These are phyloP conservation scores for Leucocoprinus leucothites DNA, from an alignment of 768 basidiomycete genomes.

Conservation along the genomic window DNA sequence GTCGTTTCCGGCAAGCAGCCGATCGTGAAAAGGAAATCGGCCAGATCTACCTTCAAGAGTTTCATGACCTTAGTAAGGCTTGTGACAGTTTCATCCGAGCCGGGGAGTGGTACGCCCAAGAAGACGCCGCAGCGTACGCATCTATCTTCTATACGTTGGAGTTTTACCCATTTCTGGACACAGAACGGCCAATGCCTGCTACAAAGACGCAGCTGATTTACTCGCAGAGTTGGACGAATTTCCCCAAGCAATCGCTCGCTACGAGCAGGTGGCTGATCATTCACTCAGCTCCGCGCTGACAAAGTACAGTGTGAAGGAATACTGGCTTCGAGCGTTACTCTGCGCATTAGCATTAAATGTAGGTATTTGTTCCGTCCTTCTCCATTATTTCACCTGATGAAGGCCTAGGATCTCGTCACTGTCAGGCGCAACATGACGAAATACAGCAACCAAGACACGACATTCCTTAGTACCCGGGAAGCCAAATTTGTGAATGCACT, in stretches of 20 bases:
- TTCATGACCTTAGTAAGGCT: slow-evolving; percentile 75
- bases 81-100: slow-evolving; percentile 91
- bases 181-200: slow-evolving; percentile 94
- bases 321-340: slow-evolving; percentile 84
- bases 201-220: slow-evolving; percentile 94
- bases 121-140: slow-evolving; percentile 92
- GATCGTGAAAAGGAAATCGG: slow-evolving; percentile 98
- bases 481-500: slow-evolving; percentile 81
- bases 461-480: slow-evolving; percentile 88
- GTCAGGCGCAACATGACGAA: slow-evolving; percentile 75
- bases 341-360: slow-evolving; percentile 89
- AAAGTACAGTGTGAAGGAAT: slow-evolving; percentile 99
- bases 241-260: slow-evolving; percentile 79
- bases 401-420: slow-evolving; percentile 73
- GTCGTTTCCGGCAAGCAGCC: slow-evolving; percentile 95
- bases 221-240: slow-evolving; percentile 89
- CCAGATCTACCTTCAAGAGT: slow-evolving; percentile 85
- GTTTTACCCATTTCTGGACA: not conserved
- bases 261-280: slow-evolving; percentile 86
- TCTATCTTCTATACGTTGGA: not conserved
- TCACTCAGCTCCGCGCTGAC: slow-evolving; percentile 80
- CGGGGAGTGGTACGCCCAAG: slow-evolving; percentile 96
- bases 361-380: slow-evolving; percentile 25
- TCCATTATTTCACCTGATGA: not conserved
- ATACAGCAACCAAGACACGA: slow-evolving; percentile 79